Evolutionary conservation across 1,284 basidiomycete species (phyloP).

Genomic region (Trichosporon sp.): DNA sequence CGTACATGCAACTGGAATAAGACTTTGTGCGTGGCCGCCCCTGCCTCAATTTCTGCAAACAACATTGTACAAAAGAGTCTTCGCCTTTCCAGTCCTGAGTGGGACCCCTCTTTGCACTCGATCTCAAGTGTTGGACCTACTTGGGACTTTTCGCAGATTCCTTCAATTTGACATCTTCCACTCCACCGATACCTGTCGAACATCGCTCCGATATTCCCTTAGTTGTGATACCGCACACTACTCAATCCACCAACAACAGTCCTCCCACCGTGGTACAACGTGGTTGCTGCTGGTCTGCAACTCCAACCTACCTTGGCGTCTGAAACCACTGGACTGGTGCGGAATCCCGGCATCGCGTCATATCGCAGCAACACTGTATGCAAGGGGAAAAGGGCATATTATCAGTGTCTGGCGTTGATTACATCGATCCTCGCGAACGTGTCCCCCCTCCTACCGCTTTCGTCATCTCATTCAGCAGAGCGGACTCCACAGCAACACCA

Average conservation of each 20-base stretch:
- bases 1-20: neutral
- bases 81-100: neutral
- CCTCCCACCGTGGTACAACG: neutral
- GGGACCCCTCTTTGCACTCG: neutral
- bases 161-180: neutral
- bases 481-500: neutral
- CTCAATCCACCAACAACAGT: neutral
- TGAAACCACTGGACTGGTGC: neutral
- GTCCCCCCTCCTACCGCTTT: neutral
- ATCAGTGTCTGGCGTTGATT: neutral
- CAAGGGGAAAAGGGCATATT: neutral
- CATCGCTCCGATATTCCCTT: neutral
- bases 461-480: neutral
- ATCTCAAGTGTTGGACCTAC: neutral
- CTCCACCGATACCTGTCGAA: neutral
- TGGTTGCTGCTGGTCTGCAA: neutral
- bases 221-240: neutral
- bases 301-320: neutral
- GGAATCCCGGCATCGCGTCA: neutral
- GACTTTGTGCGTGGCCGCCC: neutral
- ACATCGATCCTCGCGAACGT: neutral
- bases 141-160: neutral
- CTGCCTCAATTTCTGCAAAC: neutral
- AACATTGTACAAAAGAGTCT: neutral
- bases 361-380: neutral